Conservation (phyloP, 23 red algal species). For the Gracilaria gracilis region DNA sequence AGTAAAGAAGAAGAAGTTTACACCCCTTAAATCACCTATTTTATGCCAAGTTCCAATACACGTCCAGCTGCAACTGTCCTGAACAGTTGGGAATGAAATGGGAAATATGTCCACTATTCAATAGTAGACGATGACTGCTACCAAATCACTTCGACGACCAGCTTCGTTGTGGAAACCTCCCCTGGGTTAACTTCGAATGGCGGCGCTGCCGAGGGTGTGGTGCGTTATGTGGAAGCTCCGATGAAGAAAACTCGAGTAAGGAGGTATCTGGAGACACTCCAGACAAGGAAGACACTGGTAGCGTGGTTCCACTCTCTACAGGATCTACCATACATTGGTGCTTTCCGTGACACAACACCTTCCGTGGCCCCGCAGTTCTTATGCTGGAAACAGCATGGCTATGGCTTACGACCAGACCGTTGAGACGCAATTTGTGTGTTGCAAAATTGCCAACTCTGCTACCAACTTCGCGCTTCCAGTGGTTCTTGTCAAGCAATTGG, state of each 20-base stretch:
- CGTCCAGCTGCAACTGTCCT: no score
- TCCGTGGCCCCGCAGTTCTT: conserved; percentile 58
- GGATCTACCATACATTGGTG: conserved; percentile 73
- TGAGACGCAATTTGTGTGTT: conserved; percentile 62
- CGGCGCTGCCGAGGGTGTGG: neutral
- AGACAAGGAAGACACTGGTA: conserved; percentile 7
- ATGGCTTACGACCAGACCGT: conserved; percentile 40
- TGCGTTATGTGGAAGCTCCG: neutral
- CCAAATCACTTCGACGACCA: conserved; percentile 14
- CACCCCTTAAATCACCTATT: no score
- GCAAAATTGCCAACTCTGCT: conserved; percentile 42
- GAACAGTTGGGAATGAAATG: no score
- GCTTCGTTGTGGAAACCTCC: neutral
- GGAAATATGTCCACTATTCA: no score
- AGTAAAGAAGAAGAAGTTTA: no score
- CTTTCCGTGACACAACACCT: conserved; percentile 53
- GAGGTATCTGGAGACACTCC: conserved; percentile 33
- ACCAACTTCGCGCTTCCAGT: conserved; percentile 67
- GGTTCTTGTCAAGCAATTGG: conserved; percentile 39
- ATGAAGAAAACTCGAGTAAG: conserved; percentile 33
- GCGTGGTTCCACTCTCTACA: neutral
- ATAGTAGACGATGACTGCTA: no score
- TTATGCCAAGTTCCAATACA: no score
- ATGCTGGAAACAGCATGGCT: conserved; percentile 11
- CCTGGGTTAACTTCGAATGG: neutral